Base-by-base conservation (phyloP, 2,329 filamentous ascomycete species). In the Apiospora kogelbergensis region DNA sequence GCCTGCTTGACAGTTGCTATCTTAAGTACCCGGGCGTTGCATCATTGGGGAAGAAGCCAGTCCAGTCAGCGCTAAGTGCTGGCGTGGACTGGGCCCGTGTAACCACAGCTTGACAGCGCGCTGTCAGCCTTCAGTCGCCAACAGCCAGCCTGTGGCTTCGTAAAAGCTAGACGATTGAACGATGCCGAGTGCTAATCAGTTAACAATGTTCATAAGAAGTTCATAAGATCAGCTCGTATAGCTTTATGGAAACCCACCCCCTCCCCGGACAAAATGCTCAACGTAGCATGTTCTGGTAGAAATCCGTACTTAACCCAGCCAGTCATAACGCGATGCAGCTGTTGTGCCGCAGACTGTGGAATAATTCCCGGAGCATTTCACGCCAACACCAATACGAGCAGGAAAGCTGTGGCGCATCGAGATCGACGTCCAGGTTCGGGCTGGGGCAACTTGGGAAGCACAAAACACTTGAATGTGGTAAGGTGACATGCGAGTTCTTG, bases 351-450 rank as follows among this genome's bases (percentile, higher is more conserved):
- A n/a, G 26, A 10, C 17, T 22, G 30, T 60, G 30, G 20, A 37
- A 60, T 37, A 22, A 22, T 44, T 57, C 30, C 48, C 37, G 37
- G 63, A 17, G 26, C 17, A 65, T 26, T 24, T 37, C 30, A n/a
- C 37, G 30, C 63, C 15, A 42, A 42, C 17, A 42, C 40, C 9
- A 44, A 65, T 65, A 65, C 63, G 63, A 65, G 41, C 37, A 65
- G 6, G 63, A 17, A 30, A 44, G 41, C 63, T 42, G 63, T 41
- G 37, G 63, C 37, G 63, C 63, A 65, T 65, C 63, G 63, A 65
- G 63, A 65, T 65, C 63, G 37, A 65, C 40, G 63, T 22, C 63
- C 63, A 20, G 63, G 63, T 10, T 65, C 48, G 17, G 48, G 37
- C 37, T 41, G 37, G 37, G 60, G 40, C 22, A 10, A 20, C 20